phyloP scores from a whole-genome alignment of 1,139 yeast species.

The Saccharomyces hybrid region DNA sequence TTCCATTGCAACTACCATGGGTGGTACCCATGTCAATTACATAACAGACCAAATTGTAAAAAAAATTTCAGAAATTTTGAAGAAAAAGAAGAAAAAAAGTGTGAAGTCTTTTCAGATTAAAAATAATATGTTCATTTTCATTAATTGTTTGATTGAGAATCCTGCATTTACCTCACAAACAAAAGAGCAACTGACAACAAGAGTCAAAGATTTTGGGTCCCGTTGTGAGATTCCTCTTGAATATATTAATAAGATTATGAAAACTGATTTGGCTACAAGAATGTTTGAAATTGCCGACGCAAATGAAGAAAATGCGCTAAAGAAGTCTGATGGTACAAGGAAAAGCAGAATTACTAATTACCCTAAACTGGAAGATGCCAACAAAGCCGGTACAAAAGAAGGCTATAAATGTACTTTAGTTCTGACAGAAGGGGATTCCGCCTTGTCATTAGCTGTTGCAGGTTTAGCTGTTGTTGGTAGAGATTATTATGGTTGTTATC shows the following conservation, averaged over 20 bases:
- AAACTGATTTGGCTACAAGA: slow-evolving; percentile 76
- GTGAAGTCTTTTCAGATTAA: slow-evolving; percentile 84
- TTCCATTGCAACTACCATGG: slow-evolving; percentile 94
- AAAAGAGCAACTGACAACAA: slow-evolving; percentile 89
- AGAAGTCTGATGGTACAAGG: slow-evolving; percentile 84
- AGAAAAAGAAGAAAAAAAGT: slow-evolving; percentile 62
- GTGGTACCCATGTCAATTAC: slow-evolving; percentile 92
- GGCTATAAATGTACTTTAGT: slow-evolving; percentile 89
- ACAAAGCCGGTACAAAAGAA: slow-evolving; percentile 90
- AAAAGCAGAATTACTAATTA: slow-evolving; percentile 83
- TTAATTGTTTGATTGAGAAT: slow-evolving; percentile 89
- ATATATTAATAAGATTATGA: slow-evolving; percentile 63
- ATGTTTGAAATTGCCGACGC: slow-evolving; percentile 77
- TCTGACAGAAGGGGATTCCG: slow-evolving; percentile 96
- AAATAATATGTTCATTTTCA: slow-evolving; percentile 82
- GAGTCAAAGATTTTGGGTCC: slow-evolving; percentile 84
- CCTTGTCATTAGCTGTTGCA: slow-evolving; percentile 84
- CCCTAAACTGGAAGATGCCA: slow-evolving; percentile 91
- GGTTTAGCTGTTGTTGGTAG: slow-evolving; percentile 95
- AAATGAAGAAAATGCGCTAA: slow-evolving; percentile 81
- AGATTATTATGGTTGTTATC: slow-evolving; percentile 92
- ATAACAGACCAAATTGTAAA: slow-evolving; percentile 77
- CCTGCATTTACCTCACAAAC: slow-evolving; percentile 98
- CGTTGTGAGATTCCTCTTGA: slow-evolving; percentile 62
- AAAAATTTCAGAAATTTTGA: slow-evolving; percentile 65